Evolutionary conservation across 495 filamentous ascomycete species (phyloP), one percentile per base, ranked within the genome.

Genomic region (Talaromyces ruber): DNA sequence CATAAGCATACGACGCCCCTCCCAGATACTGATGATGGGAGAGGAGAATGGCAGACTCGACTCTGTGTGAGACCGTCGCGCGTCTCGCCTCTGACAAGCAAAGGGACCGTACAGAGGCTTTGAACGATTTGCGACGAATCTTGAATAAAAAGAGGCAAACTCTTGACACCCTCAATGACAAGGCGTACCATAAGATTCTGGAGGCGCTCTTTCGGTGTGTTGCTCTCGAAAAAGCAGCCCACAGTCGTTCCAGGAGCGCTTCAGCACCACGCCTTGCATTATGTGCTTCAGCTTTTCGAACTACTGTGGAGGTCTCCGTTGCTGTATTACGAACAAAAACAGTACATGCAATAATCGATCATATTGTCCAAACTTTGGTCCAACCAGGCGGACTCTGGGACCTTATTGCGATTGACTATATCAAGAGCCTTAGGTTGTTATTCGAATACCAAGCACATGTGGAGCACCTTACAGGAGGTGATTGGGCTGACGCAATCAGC

Each of bases 161-260:
- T 64, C 70, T 80, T 64, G 73, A 77, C 52, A 65, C 70, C 16
- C 74, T 91, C 58, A 85, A 82, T 55, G 92, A 96, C 69, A 89
- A 88, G 65, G 83, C 81, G 18, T 96, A 88, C 67, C 89, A 95
- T 67, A 82, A 81, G 54, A 85, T 97, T 28, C 92, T 88, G 64
- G 92, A 97, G 67, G 82, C 84, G 0, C 74, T 98, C 16, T 97
- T 97, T 67, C 77, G 80, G 39, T 86, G 84, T 64, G 74, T 85
- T 7, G 76, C 86, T 21, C 67, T 76, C 11, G 92, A 97, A 62
- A 88, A 86, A 67, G 77, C 86, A 26, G 63, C 75, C 24, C 90
- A 85, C 66, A 80, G 85, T 57, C 77, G 78, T 61, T 80, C 83
- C 54, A 80, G 72, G 57, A 77, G 71, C 63, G 68, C 71, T 5